phyloP scores from a whole-genome alignment of 2,329 filamentous ascomycete species.

The Cercospora zeina region DNA sequence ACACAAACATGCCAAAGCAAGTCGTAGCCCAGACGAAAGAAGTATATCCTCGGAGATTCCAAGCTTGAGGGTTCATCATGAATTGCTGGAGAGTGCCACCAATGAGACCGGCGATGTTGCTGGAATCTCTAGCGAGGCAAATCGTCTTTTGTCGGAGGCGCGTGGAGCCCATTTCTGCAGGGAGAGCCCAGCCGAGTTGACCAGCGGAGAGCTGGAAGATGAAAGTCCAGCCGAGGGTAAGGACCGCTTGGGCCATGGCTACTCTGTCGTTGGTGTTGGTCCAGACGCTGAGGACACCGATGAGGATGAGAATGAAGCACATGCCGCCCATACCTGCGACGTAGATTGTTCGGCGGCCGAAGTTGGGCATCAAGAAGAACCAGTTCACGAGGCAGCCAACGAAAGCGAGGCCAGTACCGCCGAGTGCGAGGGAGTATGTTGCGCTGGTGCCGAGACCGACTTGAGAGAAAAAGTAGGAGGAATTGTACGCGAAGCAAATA shows the following conservation, averaged over 20 bases:
- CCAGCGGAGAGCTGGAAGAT: conserved; percentile 34
- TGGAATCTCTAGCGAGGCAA: conserved; percentile 33
- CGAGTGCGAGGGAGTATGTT: conserved; percentile 43
- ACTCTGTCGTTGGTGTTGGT: conserved; percentile 19
- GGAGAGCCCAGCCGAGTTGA: conserved; percentile 33
- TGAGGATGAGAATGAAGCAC: conserved; percentile 28
- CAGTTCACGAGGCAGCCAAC: conserved; percentile 39
- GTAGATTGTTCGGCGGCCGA: conserved; percentile 43
- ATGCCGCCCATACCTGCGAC: conserved; percentile 33
- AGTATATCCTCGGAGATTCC: conserved; percentile 27
- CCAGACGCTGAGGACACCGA: conserved; percentile 32
- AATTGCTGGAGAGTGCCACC: conserved; percentile 26
- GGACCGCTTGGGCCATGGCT: conserved; percentile 31
- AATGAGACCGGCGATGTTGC: conserved; percentile 32
- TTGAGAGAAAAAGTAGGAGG: conserved; percentile 43
- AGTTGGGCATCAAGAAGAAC: conserved; percentile 37
- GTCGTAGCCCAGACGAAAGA: conserved; percentile 47
- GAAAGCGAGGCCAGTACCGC: conserved; percentile 39
- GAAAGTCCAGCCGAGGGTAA: conserved; percentile 29
- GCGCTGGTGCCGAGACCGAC: conserved; percentile 39
- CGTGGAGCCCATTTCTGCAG: conserved; percentile 35
- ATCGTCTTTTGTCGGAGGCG: conserved; percentile 36
- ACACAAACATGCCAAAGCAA: conserved; percentile 23
- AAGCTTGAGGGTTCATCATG: conserved; percentile 37
- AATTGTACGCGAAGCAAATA: conserved; percentile 36